phyloP scores from a whole-genome alignment of 1,284 basidiomycete species.

The Trichosporon sp. region DNA sequence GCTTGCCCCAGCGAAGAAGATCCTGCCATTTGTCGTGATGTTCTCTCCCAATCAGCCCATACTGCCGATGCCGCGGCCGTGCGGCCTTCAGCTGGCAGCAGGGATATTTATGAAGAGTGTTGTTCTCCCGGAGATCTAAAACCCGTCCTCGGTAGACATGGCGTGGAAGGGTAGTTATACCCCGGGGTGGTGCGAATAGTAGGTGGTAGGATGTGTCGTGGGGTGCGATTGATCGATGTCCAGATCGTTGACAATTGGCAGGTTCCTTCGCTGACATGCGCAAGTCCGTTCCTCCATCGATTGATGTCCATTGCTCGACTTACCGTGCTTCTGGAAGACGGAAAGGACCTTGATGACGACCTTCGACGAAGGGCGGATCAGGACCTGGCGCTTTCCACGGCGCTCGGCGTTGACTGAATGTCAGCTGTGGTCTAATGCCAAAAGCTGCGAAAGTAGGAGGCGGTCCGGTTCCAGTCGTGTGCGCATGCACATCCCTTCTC shows the following conservation, averaged over 20 bases:
- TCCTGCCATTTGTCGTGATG: constrained; percentile 27
- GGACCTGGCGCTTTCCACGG: constrained; percentile 95
- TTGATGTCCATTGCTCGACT: constrained; percentile 54
- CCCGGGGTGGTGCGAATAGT: constrained; percentile 42
- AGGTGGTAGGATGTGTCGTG: background rate
- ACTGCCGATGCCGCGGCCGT: constrained; percentile 47
- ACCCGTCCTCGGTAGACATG: constrained; percentile 54
- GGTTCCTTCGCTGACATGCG: background rate
- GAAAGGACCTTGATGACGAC: constrained; percentile 93
- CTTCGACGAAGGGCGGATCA: constrained; percentile 92
- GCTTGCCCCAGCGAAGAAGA: constrained; percentile 11
- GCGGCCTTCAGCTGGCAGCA: constrained; percentile 49
- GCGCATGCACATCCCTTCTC: background rate
- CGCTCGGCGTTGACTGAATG: constrained; percentile 90
- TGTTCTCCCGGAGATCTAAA: constrained; percentile 58
- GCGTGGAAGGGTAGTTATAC: constrained; percentile 57
- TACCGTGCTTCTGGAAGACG: constrained; percentile 97
- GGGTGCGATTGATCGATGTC: background rate
- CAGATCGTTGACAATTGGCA: background rate
- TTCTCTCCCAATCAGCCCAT: constrained; percentile 51
- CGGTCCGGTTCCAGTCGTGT: background rate
- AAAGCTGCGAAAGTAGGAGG: too few species aligned
- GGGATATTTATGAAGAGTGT: constrained; percentile 42
- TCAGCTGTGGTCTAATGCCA: constrained; percentile 13
- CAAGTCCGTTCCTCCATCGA: background rate